These are phyloP conservation scores for Tillandsia leiboldiana DNA, from an alignment of 176 grass and related monocot species.

Conservation along the genomic window DNA sequence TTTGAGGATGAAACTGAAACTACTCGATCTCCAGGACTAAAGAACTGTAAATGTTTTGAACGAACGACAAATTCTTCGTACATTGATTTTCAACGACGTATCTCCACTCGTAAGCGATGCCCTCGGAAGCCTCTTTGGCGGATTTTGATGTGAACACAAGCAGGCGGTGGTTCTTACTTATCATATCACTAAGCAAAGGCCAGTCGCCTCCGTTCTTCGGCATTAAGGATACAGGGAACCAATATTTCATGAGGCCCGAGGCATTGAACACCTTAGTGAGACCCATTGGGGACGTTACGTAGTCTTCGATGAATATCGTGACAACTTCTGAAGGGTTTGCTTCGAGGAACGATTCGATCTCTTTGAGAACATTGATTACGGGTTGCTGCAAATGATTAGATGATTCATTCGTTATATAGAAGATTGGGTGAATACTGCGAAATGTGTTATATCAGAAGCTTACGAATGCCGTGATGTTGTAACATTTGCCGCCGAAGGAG, in stretches of 20 bases:
- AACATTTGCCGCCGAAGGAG: slow-evolving; percentile 69
- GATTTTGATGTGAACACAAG: slow-evolving; percentile 75
- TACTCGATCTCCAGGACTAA: too few species aligned
- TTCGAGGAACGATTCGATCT: slow-evolving; percentile 57
- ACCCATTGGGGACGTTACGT: slow-evolving; percentile 57
- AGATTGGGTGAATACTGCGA: background rate
- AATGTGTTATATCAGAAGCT: slow-evolving; percentile 4
- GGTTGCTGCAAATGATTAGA: slow-evolving; percentile 44
- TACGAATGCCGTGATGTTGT: slow-evolving; percentile 93
- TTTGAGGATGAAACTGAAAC: background rate
- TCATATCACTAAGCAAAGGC: slow-evolving; percentile 85
- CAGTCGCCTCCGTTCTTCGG: slow-evolving; percentile 76
- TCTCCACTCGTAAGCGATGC: slow-evolving; percentile 74
- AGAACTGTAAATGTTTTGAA: background rate
- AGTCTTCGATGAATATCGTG: slow-evolving; percentile 85
- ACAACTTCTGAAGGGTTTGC: slow-evolving; percentile 58
- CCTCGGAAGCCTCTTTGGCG: slow-evolving; percentile 61
- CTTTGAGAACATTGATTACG: slow-evolving; percentile 52
- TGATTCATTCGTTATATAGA: background rate
- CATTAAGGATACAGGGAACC: slow-evolving; percentile 64
- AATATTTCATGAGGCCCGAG: slow-evolving; percentile 44
- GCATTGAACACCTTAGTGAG: slow-evolving; percentile 71
- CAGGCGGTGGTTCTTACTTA: slow-evolving; percentile 55
- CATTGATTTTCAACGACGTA: slow-evolving; percentile 94
- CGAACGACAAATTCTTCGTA: slow-evolving; percentile 12